Evolutionary conservation across 2,329 filamentous ascomycete species (phyloP).

Genomic region (Herpotrichia juniperi): DNA sequence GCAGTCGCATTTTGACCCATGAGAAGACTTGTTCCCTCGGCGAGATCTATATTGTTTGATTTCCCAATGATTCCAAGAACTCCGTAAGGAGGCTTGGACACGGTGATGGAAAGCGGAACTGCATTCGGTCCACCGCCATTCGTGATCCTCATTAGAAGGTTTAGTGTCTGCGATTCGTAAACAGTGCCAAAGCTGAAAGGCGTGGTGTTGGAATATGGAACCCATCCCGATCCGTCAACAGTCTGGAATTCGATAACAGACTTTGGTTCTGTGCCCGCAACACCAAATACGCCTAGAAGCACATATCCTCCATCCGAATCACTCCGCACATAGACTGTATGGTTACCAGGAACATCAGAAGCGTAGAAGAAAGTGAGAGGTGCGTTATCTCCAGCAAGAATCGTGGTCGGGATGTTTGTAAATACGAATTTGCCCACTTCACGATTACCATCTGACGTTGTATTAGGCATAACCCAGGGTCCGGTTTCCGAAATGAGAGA

Average conservation of each 20-base stretch:
- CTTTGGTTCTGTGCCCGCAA: constrained; percentile 56
- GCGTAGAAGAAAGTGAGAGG: constrained; percentile 57
- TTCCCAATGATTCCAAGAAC: constrained; percentile 60
- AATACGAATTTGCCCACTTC: constrained; percentile 58
- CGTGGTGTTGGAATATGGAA: constrained; percentile 49
- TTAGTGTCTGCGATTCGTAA: constrained; percentile 56
- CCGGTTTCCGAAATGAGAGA: constrained; percentile 53
- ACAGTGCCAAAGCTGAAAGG: constrained; percentile 64
- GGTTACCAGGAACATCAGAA: constrained; percentile 55
- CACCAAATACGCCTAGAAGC: constrained; percentile 56
- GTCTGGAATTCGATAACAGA: constrained; percentile 63
- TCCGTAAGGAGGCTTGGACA: constrained; percentile 67
- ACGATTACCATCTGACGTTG: constrained; percentile 37
- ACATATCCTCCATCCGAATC: constrained; percentile 58
- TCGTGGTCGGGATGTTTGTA: constrained; percentile 52
- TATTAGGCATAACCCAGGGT: constrained; percentile 51
- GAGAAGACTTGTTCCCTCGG: constrained; percentile 59
- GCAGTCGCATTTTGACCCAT: constrained; percentile 60
- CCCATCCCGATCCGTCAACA: constrained; percentile 58
- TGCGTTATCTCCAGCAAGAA: constrained; percentile 48
- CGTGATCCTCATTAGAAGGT: constrained; percentile 59
- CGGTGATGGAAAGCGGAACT: constrained; percentile 60
- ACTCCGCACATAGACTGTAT: constrained; percentile 56
- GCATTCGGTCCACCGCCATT: constrained; percentile 56
- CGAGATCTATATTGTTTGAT: constrained; percentile 62